These are phyloP conservation scores for Phytophthora vignae DNA, from an alignment of 352 stramenopile genomes.

Conservation along the genomic window DNA sequence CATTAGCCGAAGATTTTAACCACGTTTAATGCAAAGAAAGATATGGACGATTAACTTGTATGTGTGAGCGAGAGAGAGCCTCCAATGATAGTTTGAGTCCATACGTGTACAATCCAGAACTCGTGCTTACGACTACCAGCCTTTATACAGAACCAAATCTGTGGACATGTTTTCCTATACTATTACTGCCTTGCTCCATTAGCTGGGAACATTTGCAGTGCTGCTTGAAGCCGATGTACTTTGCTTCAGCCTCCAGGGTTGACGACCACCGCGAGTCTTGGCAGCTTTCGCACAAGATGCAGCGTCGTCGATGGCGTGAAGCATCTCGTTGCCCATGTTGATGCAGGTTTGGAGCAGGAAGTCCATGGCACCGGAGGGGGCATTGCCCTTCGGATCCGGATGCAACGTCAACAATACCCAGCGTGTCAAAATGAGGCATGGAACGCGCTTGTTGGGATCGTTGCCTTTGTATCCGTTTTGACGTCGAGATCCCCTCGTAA, in stretches of 20 bases:
- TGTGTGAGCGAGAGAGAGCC: not conserved
- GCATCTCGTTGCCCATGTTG: conserved; percentile 38
- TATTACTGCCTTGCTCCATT: not conserved
- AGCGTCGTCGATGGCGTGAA: conserved; percentile 26
- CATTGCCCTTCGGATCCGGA: conserved; percentile 23
- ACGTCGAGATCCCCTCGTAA: conserved; percentile 20
- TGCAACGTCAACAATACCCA: conserved; percentile 42
- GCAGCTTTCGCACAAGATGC: conserved; percentile 1
- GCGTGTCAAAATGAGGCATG: conserved; percentile 38
- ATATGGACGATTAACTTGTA: not conserved
- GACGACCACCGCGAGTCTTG: not conserved
- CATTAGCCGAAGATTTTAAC: conserved; percentile 25
- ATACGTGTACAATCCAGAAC: conserved; percentile 1
- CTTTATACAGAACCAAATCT: not conserved
- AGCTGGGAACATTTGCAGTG: not conserved
- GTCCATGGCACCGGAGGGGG: conserved; percentile 25
- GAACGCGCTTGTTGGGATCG: conserved; percentile 14
- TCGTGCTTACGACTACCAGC: not conserved
- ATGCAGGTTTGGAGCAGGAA: conserved; percentile 27
- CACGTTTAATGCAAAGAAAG: conserved; percentile 2
- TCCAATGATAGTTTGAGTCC: conserved; percentile 18
- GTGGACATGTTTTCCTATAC: conserved; percentile 6
- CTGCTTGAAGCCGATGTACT: not conserved
- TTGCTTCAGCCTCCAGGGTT: not conserved
- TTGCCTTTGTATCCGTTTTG: not conserved